Evolutionary conservation across 441 rosid genomes (phyloP).

Genomic region (Erysimum cheiri): DNA sequence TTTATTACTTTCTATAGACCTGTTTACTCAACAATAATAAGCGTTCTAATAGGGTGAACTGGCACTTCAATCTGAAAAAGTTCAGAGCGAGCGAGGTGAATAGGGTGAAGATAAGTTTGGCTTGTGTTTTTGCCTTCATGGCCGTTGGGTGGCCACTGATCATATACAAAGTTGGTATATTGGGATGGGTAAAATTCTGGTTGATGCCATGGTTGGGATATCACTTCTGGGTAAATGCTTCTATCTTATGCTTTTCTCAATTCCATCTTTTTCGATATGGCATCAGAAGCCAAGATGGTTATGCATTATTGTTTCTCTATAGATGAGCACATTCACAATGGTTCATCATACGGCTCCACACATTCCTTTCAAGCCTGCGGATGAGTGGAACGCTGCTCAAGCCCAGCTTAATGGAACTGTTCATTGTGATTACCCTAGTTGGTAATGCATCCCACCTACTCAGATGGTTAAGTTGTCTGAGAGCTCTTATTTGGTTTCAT

Average conservation of each 20-base stretch:
- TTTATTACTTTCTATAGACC: too few relatives aligned
- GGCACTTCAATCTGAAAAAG: slow-evolving; percentile 82
- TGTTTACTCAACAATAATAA: slow-evolving; percentile 27
- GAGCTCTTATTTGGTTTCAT: slow-evolving; percentile 9
- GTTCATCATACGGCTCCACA: slow-evolving; percentile 97
- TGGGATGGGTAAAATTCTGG: slow-evolving; percentile 95
- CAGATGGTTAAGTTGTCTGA: slow-evolving; percentile 14
- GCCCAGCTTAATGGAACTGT: slow-evolving; percentile 94
- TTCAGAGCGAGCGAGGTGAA: slow-evolving; percentile 81
- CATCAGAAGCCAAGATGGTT: slow-evolving; percentile 16
- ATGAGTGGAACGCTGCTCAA: slow-evolving; percentile 89
- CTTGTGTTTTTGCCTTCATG: slow-evolving; percentile 92
- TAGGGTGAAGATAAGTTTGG: slow-evolving; percentile 90
- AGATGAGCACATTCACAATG: slow-evolving; percentile 99
- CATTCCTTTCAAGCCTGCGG: slow-evolving; percentile 76
- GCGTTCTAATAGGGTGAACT: slow-evolving; percentile 63
- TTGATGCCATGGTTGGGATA: slow-evolving; percentile 96
- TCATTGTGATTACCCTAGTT: slow-evolving; percentile 88
- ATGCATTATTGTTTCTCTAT: slow-evolving; percentile 14
- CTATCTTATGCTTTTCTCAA: neutral
- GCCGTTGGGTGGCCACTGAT: slow-evolving; percentile 94
- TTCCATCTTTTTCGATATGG: slow-evolving; percentile 17
- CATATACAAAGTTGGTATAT: slow-evolving; percentile 69
- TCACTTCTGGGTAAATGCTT: slow-evolving; percentile 85
- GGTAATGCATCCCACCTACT: slow-evolving; percentile 52